Base-by-base conservation (phyloP, 2,329 filamentous ascomycete species). In the Penicillium sumatraense region DNA sequence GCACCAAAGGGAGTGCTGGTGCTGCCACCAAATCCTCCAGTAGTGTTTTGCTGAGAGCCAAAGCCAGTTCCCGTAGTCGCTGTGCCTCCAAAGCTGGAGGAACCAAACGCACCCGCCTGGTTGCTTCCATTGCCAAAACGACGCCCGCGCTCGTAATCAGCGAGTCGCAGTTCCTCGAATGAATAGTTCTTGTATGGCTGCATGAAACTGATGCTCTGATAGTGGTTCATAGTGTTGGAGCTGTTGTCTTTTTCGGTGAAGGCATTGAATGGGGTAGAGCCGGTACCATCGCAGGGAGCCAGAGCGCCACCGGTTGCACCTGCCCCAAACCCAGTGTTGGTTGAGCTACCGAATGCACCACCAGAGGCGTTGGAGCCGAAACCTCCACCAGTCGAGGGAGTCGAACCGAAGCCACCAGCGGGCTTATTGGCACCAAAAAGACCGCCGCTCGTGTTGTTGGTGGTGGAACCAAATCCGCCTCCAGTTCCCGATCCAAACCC, bases 61-160 rank as follows among this genome's bases (percentile, higher is more conserved):
- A 81, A 81, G 5, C 79, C 75, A 48, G 42, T 46, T 16, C 69
- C 67, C n/a, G n/a, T n/a, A 33, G 63, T 63, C 36, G 65, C 63
- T 35, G 64, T 73, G 6, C 70, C 70, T 53, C 80, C 80, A 52
- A 86, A 86, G 57, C 83, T 84, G 63, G 79, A 82, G 55, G 87
- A 81, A 16, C 92, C 93, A 73, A 97, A 97, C 7, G 89, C 90
- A 55, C 92, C 92, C 44, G 86, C 80, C 62, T 92, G 89, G 26
- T 91, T 91, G 58, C 89, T 91, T 38, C 84, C 83, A 74, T 93
- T 96, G 29, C 93, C 95, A 71, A 85, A 91, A 51, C 89, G 88
- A 56, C 93, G 87, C 48, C 93, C 93, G 73, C 93, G 89, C 56
- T 88, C 85, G 72, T 99, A 99, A 74, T 99, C 95, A 42, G 86